Evolutionary conservation across 441 rosid species (phyloP), one percentile per base, ranked within the genome.

Genomic region (Eruca vesicaria): DNA sequence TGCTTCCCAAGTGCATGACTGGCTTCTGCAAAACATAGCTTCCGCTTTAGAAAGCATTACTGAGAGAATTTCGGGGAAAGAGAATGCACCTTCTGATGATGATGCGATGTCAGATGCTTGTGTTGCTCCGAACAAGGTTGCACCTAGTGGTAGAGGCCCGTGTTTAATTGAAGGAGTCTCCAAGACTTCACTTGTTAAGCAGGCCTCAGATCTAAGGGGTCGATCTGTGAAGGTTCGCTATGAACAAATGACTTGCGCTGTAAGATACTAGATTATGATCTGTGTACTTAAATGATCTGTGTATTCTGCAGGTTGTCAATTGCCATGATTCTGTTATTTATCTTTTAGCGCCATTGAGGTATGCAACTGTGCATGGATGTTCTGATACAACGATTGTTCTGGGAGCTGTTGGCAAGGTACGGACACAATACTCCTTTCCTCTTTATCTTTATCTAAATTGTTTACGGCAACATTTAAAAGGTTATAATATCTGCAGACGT

Each of bases 361-460:
- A 94, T 80, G 96, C 93, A 43, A 94, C 98, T 21, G 67, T 96
- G 60, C 90, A 96, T 76, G 99, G 99, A 82, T 94, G 98, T 84
- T 96, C 99, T 63, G 99, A 94, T 78, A 78, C 98, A 50, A 94
- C 99, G 58, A 89, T 96, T 74, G 88, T 96, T 82, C 87, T 96
- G 78, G 99, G 99, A 82, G 98, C 99, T 68, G 95, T 92, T 79
- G 99, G 99, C 84, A 96, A 96, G 98, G 99, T 96, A 83, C 41
- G 80, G 62, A 56, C 67, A 56, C 56, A 35, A 33, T 33, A 31
- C 10, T 56, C 21, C 55, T 19, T 64, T 52, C 62, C 16, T 36
- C 41, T 36, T 43, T 35, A 56, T 28, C 72, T 29, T 43, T 58
- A 21, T 18, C 3, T 8, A 50, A 28, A 31, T 58, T 48, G 4